Conservation (phyloP, 73 alveolate genomes). For the Effrenium voratum region DNA sequence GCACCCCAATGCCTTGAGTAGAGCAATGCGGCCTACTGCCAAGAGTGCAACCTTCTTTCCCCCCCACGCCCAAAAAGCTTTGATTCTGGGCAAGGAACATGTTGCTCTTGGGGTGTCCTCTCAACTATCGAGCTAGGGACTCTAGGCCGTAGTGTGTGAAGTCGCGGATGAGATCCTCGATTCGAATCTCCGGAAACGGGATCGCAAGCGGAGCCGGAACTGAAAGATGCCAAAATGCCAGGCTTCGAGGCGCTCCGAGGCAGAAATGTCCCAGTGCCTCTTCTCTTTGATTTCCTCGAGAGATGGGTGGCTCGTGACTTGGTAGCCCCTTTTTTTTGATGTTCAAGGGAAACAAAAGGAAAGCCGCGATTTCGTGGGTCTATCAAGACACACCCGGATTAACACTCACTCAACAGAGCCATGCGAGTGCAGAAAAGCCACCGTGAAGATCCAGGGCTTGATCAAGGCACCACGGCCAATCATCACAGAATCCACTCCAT, state of each 20-base stretch:
- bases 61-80: not conserved
- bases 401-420: too few species aligned
- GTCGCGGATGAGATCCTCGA: slow-evolving; percentile 94
- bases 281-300: slow-evolving; percentile 69
- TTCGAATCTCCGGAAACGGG: not conserved
- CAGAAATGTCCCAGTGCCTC: slow-evolving; percentile 96
- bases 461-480: slow-evolving; percentile 96
- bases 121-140: not conserved
- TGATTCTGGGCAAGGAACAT: not conserved
- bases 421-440: not conserved
- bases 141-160: slow-evolving; percentile 95
- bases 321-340: not conserved
- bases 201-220: not conserved
- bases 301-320: too few species aligned
- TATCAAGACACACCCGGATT: too few species aligned
- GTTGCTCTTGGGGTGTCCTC: too few species aligned
- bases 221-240: not conserved
- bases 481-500: slow-evolving; percentile 95
- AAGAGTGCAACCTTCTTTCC: not conserved
- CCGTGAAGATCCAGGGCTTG: slow-evolving; percentile 96
- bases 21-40: not conserved
- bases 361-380: too few species aligned
- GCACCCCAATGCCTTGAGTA: slow-evolving; percentile 96
- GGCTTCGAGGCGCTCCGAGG: slow-evolving; percentile 95
- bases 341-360: not conserved